A percentile compares a stretch with the other conserved stretches of the same genome.
Evolutionary conservation across 176 grass and related monocot species (phyloP).

Genomic region (Triticum monococcum): DNA sequence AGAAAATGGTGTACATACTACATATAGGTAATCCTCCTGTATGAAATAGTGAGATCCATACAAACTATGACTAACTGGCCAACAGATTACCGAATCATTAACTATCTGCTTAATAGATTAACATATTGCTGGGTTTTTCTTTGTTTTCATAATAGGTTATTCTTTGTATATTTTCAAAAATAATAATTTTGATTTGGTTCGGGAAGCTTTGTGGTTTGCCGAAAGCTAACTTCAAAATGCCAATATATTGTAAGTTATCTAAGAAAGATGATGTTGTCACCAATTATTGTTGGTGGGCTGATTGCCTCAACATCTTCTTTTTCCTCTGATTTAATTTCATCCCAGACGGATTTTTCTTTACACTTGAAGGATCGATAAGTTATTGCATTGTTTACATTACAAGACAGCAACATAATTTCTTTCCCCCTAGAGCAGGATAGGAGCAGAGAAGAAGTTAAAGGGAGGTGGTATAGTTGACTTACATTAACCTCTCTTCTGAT

Average conservation of each 20-base stretch:
- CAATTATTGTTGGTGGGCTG: too few species aligned
- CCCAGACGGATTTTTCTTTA: not conserved
- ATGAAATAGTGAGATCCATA: not conserved
- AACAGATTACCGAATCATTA: not conserved
- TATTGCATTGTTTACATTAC: not conserved
- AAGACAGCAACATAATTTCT: not conserved
- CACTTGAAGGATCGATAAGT: not conserved
- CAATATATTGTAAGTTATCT: not conserved
- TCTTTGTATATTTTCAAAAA: not conserved
- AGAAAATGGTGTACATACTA: not conserved
- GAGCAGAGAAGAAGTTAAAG: not conserved
- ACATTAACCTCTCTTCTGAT: constrained; percentile 8
- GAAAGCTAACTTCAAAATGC: not conserved
- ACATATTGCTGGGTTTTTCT: not conserved
- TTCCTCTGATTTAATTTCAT: too few species aligned
- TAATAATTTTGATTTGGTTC: not conserved
- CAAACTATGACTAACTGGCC: not conserved
- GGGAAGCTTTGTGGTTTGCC: not conserved
- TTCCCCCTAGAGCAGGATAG: not conserved
- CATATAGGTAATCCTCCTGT: not conserved
- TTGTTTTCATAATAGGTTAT: not conserved
- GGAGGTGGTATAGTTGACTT: constrained; percentile 8
- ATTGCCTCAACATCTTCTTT: too few species aligned
- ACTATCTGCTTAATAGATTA: not conserved
- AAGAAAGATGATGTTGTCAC: not conserved